Evolutionary conservation across 305 asterid species (phyloP), one percentile per base, ranked within the genome.

Genomic region (Fraxinus ornus): DNA sequence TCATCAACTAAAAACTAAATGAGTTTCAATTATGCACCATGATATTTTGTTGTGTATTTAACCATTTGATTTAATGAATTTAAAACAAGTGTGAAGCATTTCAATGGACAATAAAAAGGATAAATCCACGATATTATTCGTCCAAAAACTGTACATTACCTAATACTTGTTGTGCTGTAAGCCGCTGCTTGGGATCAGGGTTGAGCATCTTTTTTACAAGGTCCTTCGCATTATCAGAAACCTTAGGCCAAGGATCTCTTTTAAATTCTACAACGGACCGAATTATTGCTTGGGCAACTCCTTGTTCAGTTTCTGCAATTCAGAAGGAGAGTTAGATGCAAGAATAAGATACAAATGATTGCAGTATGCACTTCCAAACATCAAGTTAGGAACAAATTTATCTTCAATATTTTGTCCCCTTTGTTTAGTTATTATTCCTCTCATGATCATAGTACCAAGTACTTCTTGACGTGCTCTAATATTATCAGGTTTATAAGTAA

Each of bases 71-170:
- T 19, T 60, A 60, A 60, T 7, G 28, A 60, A 60, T 60, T 60
- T 21, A 19, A 60, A 60, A 60, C 30, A 60, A 19, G 70, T 60
- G 70, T n/a, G 28, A 60, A 21, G 70, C 28, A 60, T 7, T 60
- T 60, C 13, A 60, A 5, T 19, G 22, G 70, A 60, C 30, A 60
- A 60, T 60, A n/a, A 60, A 57, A 60, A 60, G 70, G 28, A 60
- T 60, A 60, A 60, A 60, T 60, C 13, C 13, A 21, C 5, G 4
- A 60, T 21, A 60, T 60, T 2, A 0, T 60, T 60, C 1, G n/a
- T 35, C 10, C 39, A 39, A 57, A 62, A 74, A 79, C 22, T 5
- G 70, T 70, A 52, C 21, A 39, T 76, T 90, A 93, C 98, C 97
- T 78, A 94, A 86, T 79, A 57, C 66, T 57, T 57, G 9, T 13